Evolutionary conservation across 2,329 filamentous ascomycete genomes (phyloP), one percentile per base, ranked within the genome.

Genomic region (Pseudocercospora crystallina): DNA sequence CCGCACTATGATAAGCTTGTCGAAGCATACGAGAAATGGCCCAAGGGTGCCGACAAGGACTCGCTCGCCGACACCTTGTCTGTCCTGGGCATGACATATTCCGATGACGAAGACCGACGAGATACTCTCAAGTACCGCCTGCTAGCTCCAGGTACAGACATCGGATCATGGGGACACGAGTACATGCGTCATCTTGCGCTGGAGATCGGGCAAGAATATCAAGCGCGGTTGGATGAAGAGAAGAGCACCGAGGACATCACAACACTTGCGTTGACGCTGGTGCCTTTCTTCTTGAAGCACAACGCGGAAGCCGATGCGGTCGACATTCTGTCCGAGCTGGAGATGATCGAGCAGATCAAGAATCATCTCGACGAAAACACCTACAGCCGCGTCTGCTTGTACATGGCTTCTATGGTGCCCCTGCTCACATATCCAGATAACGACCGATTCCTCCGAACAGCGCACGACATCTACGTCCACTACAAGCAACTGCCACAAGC

Each of bases 371-470:
- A 99, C 70, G 87, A 95, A 70, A 86, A 97, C 73, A 97, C 91
- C 20, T 99, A 95, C 70, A 79, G 87, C 45, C 80, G 94, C 66
- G 94, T 96, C 49, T 97, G 94, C 69, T 76, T 99, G 61, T 99
- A 99, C 76, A 96, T 99, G 86, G 90, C 95, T 63, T 95, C 90
- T 77, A 97, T 97, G 89, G 94, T 99, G 61, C 95, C 94, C 67
- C 82, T 99, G 14, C 84, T 99, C 70, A 96, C 94, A 47, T 97
- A 95, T 67, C 94, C 94, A 37, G 94, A 99, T 73, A 96, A 99
- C 72, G 89, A 96, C 68, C 85, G 89, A 64, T 97, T 99, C 74
- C 85, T 99, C 53, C 86, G 84, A 59, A 95, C 92, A 7, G 91
- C 92, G 41, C 94, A 97, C 75, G 82, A 86, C 58, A 95, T 99